Evolutionary conservation across 129 eudicot genomes (phyloP), one percentile per base, ranked within the genome.

Genomic region (Sambucus nigra): DNA sequence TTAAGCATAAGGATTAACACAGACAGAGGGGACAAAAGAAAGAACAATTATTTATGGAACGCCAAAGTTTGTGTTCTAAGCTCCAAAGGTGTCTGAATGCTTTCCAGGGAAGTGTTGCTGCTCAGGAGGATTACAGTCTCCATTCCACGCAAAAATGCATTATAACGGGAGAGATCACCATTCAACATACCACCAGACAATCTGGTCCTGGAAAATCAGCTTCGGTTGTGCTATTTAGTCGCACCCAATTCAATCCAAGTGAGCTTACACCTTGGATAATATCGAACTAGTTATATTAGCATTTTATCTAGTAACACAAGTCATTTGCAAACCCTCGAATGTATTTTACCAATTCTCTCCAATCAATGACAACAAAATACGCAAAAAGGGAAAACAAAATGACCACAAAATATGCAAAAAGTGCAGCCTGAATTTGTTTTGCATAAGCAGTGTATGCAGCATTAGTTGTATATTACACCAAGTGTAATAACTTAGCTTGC

Each of bases 121-220:
- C 6, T 35, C 8, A 35, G 8, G 42, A 2, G 42, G 42, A 1
- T 7, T 35, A 7, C 13, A 35, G 42, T 35, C 13, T 35, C 9
- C 8, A 35, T 7, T 35, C 8, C 13, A 35, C 42, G 3, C 13
- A 39, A 27, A 18, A 21, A 15, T 5, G 19, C 16, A 35, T 57
- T 31, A 50, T 67, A 16, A 32, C 16, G 46, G 65, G 65, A 57
- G 65, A 67, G 40, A 25, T 67, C 51, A 25, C 57, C 22, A 39
- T 67, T 59, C 72, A 57, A 16, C 41, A 25, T 49, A 29, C n/a
- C 48, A 54, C 27, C 38, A 39, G 58, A 13, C 25, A 67, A 5
- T 27, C 59, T 5, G 51, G 14, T 26, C 65, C 59, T 14, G 53
- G 65, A 9, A 47, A 25, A 49, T 35, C 59, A 29, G 65, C 55